Conservation (phyloP, 805 yeast genomes). For the Monosporozyma servazzii region DNA sequence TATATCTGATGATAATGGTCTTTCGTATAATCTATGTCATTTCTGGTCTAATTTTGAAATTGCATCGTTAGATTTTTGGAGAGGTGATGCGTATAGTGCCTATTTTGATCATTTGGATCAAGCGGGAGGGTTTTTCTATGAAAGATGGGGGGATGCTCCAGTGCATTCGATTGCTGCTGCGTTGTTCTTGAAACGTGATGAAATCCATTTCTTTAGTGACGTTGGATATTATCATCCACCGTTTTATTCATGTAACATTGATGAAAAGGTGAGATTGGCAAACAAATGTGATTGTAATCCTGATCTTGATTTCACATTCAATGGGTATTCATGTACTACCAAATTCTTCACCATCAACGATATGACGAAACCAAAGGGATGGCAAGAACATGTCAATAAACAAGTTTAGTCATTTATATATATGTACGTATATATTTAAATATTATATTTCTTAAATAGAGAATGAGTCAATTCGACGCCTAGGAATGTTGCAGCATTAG, state of each 20-base stretch:
- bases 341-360: slow-evolving; percentile 50
- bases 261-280: slow-evolving; percentile 45
- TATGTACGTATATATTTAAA: slow-evolving; percentile 6
- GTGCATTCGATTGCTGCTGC: slow-evolving; percentile 84
- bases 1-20: slow-evolving; percentile 63
- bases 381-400: slow-evolving; percentile 37
- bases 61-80: slow-evolving; percentile 66
- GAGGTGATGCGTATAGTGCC: slow-evolving; percentile 56
- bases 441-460: slow-evolving; percentile 30
- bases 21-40: slow-evolving; percentile 70
- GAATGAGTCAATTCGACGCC: slow-evolving; percentile 79
- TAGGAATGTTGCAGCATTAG: slow-evolving; percentile 96
- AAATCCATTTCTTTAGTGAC: slow-evolving; percentile 74
- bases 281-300: slow-evolving; percentile 70
- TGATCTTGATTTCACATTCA: slow-evolving; percentile 64
- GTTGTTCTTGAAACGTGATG: slow-evolving; percentile 58
- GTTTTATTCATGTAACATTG: slow-evolving; percentile 69
- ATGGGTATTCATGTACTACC: slow-evolving; percentile 61
- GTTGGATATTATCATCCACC: slow-evolving; percentile 82
- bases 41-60: slow-evolving; percentile 90
- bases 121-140: slow-evolving; percentile 87
- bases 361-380: slow-evolving; percentile 54
- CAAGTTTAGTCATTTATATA: neutral
- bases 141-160: slow-evolving; percentile 94
- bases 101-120: slow-evolving; percentile 69